Percentiles rank a stretch among this genome's conserved stretches.
Evolutionary conservation across 306 rosid genomes (phyloP).

Genomic region (Quillaja saponaria): DNA sequence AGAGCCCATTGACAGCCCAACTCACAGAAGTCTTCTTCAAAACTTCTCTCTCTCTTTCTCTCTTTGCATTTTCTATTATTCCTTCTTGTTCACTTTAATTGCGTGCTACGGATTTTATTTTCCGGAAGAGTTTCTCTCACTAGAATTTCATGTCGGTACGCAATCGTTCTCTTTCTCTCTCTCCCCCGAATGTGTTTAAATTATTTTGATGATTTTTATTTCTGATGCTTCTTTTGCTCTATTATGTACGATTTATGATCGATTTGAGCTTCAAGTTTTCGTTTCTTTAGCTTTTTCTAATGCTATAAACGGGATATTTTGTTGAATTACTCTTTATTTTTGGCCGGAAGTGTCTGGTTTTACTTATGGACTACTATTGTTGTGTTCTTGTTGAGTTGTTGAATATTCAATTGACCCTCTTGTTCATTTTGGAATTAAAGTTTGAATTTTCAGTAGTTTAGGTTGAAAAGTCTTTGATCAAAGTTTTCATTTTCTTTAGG

Average conservation of each 20-base stretch:
- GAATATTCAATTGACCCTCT: constrained; percentile 7
- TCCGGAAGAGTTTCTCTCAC: constrained; percentile 32
- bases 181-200: not conserved
- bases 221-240: constrained; percentile 24
- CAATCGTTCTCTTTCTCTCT: constrained; percentile 24
- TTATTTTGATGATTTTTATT: constrained; percentile 17
- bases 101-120: constrained; percentile 30
- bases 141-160: constrained; percentile 95
- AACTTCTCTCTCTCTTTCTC: constrained; percentile 24
- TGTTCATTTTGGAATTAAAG: not conserved
- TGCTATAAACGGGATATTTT: not conserved
- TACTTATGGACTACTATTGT: constrained; percentile 21
- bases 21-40: constrained; percentile 29
- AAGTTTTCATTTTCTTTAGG: not conserved
- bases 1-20: constrained; percentile 77
- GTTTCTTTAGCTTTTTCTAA: not conserved
- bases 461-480: constrained; percentile 2
- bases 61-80: not conserved
- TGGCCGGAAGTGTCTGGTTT: not conserved
- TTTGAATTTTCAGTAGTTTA: constrained; percentile 3
- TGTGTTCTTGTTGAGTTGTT: not conserved
- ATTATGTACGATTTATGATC: constrained; percentile 35
- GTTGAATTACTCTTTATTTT: not conserved
- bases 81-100: constrained; percentile 2
- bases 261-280: constrained; percentile 15